A percentile compares a stretch with the other conserved stretches of the same genome.
Conservation (phyloP, 352 stramenopile species). For the Phytophthora litchii region DNA sequence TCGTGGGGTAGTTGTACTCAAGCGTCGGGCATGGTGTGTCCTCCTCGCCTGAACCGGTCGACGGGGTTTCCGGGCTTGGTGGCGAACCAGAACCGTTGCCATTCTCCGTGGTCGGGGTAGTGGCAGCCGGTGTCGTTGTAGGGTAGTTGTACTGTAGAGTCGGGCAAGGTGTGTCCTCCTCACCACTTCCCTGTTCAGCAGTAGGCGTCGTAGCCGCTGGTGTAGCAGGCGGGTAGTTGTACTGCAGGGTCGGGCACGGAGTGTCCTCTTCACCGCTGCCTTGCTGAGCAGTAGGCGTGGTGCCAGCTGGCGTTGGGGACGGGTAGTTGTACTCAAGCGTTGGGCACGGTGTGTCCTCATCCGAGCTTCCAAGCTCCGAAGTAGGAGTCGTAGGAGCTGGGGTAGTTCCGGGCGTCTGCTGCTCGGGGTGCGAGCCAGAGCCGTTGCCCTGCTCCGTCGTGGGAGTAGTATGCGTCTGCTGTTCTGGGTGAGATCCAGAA, state of each 20-base stretch:
- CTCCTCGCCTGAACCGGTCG: neutral
- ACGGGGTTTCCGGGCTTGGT: neutral
- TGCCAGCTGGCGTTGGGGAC: constrained; percentile 2
- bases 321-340: neutral
- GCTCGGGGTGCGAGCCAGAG: too few species aligned
- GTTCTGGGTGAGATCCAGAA: constrained; percentile 2
- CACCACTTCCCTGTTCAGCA: neutral
- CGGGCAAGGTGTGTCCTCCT: too few species aligned
- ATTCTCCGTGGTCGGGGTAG: too few species aligned
- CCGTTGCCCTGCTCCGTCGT: constrained; percentile 3
- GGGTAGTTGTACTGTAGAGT: neutral
- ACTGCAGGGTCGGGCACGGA: too few species aligned
- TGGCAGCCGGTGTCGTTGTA: neutral
- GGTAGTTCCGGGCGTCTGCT: neutral
- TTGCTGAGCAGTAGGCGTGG: neutral
- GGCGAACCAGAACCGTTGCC: neutral
- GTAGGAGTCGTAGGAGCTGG: neutral
- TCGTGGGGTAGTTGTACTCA: neutral
- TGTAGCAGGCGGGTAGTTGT: neutral
- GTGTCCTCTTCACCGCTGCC: neutral
- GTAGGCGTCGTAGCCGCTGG: constrained; percentile 3
- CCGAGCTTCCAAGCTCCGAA: neutral
- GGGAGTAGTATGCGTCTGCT: neutral
- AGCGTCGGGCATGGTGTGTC: neutral
- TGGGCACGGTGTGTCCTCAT: neutral